Percentiles rank a stretch among this genome's conserved stretches.
Conservation (phyloP, 75 land plant genomes). For the Selaginella moellendorffii region DNA sequence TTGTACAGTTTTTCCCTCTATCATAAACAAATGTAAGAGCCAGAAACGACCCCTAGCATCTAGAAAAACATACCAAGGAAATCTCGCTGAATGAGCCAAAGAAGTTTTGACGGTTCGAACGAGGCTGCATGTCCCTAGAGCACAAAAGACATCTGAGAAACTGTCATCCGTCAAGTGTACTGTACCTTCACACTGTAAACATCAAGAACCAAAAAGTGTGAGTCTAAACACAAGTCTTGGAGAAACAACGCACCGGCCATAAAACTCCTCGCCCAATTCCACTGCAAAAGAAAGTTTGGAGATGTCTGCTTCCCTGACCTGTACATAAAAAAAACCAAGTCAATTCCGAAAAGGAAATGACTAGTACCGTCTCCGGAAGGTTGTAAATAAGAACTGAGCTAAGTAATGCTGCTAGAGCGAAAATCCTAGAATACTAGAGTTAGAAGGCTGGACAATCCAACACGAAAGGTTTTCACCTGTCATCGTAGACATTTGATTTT, state of each 20-base stretch:
- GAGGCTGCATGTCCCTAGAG: constrained; percentile 67
- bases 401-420: constrained; percentile 71
- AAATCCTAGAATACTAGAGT: constrained; percentile 39
- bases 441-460: too few species aligned
- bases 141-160: background rate
- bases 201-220: background rate
- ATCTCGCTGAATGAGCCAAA: constrained; percentile 89
- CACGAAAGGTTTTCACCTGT: constrained; percentile 30
- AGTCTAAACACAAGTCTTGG: background rate
- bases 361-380: constrained; percentile 62
- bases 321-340: constrained; percentile 7
- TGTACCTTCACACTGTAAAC: background rate
- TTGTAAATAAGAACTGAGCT: constrained; percentile 84
- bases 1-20: constrained; percentile 71
- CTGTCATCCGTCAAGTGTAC: background rate
- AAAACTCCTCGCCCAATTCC: constrained; percentile 83
- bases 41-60: background rate
- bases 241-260: constrained; percentile 46
- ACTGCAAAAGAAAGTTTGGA: constrained; percentile 77
- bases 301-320: constrained; percentile 85
- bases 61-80: constrained; percentile 89
- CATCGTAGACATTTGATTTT: constrained; percentile 88
- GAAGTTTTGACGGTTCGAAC: constrained; percentile 75
- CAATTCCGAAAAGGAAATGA: constrained; percentile 1
- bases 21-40: background rate